Evolutionary conservation across 2,329 filamentous ascomycete species (phyloP).

Genomic region (Podosphaera leucotricha): DNA sequence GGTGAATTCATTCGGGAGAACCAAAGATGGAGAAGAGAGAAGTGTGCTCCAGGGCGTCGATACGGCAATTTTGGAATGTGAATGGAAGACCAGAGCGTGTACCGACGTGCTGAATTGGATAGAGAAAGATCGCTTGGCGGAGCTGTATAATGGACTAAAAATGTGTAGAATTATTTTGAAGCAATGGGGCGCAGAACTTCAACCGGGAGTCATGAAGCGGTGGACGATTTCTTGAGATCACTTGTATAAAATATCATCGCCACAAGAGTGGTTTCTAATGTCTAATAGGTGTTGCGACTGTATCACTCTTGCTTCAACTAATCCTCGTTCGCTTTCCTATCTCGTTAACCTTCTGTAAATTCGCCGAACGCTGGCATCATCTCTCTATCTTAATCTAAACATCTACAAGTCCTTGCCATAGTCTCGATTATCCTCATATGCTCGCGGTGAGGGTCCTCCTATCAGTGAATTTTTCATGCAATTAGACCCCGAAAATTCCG

Average conservation of each 20-base stretch:
- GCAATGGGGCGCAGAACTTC: not conserved
- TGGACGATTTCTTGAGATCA: not conserved
- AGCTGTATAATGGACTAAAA: not conserved
- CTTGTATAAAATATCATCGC: not conserved
- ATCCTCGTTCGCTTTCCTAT: not conserved
- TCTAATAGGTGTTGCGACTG: too few species aligned
- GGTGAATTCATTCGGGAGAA: conserved; percentile 7
- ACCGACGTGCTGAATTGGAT: not conserved
- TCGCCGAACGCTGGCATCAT: not conserved
- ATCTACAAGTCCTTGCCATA: too few species aligned
- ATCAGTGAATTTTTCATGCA: too few species aligned
- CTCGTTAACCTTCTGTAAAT: too few species aligned
- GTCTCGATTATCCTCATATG: too few species aligned
- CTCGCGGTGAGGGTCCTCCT: too few species aligned
- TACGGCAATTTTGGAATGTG: conserved; percentile 3
- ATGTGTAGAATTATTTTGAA: conserved; percentile 1
- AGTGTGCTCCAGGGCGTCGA: conserved; percentile 3
- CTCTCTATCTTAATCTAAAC: too few species aligned
- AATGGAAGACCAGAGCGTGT: not conserved
- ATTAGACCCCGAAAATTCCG: too few species aligned
- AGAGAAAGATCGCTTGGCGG: not conserved
- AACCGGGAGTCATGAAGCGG: not conserved
- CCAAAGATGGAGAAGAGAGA: not conserved
- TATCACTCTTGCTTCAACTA: not conserved
- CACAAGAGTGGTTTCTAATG: too few species aligned